Conservation (phyloP, 768 basidiomycete species). For the Boletus subcaerulescens region DNA sequence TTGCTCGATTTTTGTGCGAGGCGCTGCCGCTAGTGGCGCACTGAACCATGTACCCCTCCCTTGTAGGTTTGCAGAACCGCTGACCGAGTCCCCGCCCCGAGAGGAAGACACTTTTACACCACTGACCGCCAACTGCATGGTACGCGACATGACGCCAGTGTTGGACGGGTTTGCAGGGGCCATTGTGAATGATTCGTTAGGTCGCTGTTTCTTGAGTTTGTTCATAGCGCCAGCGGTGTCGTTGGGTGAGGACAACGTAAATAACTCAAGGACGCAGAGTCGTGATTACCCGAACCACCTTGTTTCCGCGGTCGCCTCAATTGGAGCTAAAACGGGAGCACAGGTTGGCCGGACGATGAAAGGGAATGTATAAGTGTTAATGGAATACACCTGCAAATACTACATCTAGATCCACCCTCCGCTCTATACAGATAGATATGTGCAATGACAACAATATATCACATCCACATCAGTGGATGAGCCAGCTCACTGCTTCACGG, state of each 20-base stretch:
- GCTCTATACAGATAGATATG: constrained; percentile 11
- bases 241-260: not conserved
- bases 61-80: constrained; percentile 2
- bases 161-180: not conserved
- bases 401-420: constrained; percentile 20
- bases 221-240: constrained; percentile 13
- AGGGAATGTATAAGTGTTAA: constrained; percentile 1
- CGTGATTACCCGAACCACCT: not conserved
- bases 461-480: not conserved
- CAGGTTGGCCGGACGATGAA: not conserved
- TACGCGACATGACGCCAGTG: constrained; percentile 21
- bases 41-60: constrained; percentile 14
- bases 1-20: constrained; percentile 41
- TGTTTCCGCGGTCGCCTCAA: constrained; percentile 5
- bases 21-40: constrained; percentile 20
- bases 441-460: constrained; percentile 14
- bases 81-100: not conserved
- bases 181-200: not conserved
- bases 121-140: constrained; percentile 28
- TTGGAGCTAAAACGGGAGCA: not conserved
- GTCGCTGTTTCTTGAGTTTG: constrained; percentile 23
- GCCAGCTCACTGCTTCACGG: constrained; percentile 17
- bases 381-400: constrained; percentile 15
- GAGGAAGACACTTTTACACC: constrained; percentile 3
- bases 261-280: not conserved